Percentiles rank a stretch among this genome's conserved stretches.
Evolutionary conservation across 2,329 filamentous ascomycete genomes (phyloP).

Genomic region (Fusarium equiseti): DNA sequence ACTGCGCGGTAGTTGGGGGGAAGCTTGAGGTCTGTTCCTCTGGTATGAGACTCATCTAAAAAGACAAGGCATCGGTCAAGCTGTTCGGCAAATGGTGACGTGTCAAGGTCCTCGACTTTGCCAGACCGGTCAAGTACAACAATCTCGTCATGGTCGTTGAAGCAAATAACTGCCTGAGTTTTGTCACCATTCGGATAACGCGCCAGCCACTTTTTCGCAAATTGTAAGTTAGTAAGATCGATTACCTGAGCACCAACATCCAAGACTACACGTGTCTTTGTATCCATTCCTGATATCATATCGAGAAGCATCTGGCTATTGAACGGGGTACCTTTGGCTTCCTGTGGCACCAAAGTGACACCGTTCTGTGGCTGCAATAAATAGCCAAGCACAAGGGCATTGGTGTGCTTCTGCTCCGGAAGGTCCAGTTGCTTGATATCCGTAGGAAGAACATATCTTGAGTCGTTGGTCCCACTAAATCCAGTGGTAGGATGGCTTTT

Average conservation of each 20-base stretch:
- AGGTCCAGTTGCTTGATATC: conserved; percentile 73
- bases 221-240: conserved; percentile 68
- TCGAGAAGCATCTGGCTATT: not conserved
- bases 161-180: conserved; percentile 63
- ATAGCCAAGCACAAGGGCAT: conserved; percentile 72
- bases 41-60: conserved; percentile 76
- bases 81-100: conserved; percentile 68
- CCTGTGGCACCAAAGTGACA: not conserved
- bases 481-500: conserved; percentile 64
- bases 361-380: conserved; percentile 64
- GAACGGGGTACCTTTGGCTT: not conserved
- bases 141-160: conserved; percentile 67
- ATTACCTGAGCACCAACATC: conserved; percentile 79
- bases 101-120: conserved; percentile 61
- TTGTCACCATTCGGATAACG: not conserved
- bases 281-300: not conserved
- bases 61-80: conserved; percentile 73
- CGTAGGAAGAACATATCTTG: conserved; percentile 68
- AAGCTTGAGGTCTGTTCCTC: conserved; percentile 76
- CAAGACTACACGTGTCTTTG: conserved; percentile 49
- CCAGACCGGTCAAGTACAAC: conserved; percentile 64
- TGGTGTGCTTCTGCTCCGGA: conserved; percentile 66
- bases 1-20: conserved; percentile 70
- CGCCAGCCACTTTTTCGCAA: conserved; percentile 67
- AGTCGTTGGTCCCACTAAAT: conserved; percentile 80